Percentiles rank a stretch among this genome's conserved stretches.
phyloP scores from a whole-genome alignment of 129 eudicot species.

The Arctium lappa region DNA sequence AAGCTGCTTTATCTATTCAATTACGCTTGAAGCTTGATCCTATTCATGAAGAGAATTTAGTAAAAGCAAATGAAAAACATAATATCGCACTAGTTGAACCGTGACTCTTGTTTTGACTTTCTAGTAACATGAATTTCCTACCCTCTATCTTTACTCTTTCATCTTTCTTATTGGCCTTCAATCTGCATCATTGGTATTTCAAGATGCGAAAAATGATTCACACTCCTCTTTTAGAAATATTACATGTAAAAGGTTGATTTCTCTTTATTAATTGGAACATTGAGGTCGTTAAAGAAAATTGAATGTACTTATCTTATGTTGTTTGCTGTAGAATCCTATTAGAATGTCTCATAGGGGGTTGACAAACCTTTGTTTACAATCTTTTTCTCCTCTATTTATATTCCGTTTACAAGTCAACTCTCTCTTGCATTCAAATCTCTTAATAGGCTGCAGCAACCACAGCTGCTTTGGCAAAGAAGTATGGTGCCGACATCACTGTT shows the following conservation, averaged over 20 bases:
- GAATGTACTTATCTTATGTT: background rate
- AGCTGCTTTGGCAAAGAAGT: slow-evolving; percentile 94
- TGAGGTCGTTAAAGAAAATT: background rate
- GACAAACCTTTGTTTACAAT: background rate
- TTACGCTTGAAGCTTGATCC: background rate
- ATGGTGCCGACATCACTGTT: slow-evolving; percentile 93
- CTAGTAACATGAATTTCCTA: background rate
- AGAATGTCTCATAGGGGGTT: background rate
- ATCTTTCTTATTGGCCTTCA: background rate
- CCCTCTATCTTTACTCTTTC: background rate
- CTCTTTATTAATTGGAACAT: background rate
- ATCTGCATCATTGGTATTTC: background rate
- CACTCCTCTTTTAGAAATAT: background rate
- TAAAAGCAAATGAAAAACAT: background rate
- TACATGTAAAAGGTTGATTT: background rate
- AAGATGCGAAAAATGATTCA: background rate
- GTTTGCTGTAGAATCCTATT: background rate
- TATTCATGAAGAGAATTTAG: background rate
- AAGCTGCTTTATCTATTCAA: background rate
- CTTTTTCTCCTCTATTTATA: background rate
- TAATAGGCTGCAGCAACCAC: slow-evolving; percentile 86
- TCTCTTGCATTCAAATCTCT: background rate
- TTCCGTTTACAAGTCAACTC: slow-evolving; percentile 3
- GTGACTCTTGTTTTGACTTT: background rate
- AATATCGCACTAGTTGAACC: background rate